Conservation (phyloP, 495 filamentous ascomycete species). For the Penicillium egyptiacum region DNA sequence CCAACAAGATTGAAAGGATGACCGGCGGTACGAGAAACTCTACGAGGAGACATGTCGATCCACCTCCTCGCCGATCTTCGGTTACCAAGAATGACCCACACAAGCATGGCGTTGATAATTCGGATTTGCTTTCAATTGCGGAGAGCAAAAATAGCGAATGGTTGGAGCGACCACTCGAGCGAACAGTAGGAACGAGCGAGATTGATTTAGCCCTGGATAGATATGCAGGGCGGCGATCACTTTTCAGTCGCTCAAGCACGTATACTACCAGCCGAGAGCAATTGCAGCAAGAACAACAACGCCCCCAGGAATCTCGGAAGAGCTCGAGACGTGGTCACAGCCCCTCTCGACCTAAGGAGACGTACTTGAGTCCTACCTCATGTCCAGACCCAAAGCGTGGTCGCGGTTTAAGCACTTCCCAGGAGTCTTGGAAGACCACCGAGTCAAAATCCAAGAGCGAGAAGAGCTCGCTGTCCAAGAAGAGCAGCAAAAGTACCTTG, state of each 20-base stretch:
- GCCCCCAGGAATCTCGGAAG: slow-evolving; percentile 19
- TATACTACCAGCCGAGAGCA: slow-evolving; percentile 31
- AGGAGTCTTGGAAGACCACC: slow-evolving; percentile 19
- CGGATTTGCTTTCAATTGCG: slow-evolving; percentile 25
- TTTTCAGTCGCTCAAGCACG: slow-evolving; percentile 28
- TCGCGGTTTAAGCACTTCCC: slow-evolving; percentile 15
- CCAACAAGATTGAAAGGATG: slow-evolving; percentile 17
- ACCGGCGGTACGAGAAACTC: slow-evolving; percentile 16
- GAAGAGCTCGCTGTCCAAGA: slow-evolving; percentile 36
- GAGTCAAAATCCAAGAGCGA: slow-evolving; percentile 20
- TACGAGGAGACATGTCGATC: slow-evolving; percentile 30
- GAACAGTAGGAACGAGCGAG: slow-evolving; percentile 39
- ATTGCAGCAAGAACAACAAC: slow-evolving; percentile 21
- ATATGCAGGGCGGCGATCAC: slow-evolving; percentile 31
- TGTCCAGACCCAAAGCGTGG: slow-evolving; percentile 7
- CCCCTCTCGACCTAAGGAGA: slow-evolving; percentile 26
- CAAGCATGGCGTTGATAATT: slow-evolving; percentile 19
- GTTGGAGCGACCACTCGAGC: slow-evolving; percentile 33
- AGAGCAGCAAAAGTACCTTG: slow-evolving; percentile 46
- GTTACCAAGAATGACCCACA: slow-evolving; percentile 11
- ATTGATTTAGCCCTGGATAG: slow-evolving; percentile 41
- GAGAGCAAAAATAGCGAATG: slow-evolving; percentile 29
- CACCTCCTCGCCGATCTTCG: slow-evolving; percentile 23
- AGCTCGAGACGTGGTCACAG: slow-evolving; percentile 23
- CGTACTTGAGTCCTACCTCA: slow-evolving; percentile 23